Percentiles rank a stretch among this genome's conserved stretches.
Evolutionary conservation across 2,329 filamentous ascomycete species (phyloP).

Genomic region (Colletotrichum gigasporum): DNA sequence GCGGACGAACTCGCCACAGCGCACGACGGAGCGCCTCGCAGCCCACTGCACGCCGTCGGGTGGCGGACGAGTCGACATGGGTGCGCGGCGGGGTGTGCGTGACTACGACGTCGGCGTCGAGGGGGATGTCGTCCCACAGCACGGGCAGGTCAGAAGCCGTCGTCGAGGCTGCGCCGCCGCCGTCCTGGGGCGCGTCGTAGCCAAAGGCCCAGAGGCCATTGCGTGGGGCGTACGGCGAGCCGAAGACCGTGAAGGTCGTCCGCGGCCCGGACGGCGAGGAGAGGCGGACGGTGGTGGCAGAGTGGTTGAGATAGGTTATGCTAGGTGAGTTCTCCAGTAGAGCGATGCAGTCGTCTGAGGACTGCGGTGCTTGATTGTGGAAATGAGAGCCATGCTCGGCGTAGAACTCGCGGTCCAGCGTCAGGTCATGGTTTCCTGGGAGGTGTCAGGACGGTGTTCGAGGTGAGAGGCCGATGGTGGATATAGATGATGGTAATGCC

Average conservation of each 20-base stretch:
- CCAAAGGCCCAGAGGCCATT: conserved; percentile 73
- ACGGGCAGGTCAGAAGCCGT: conserved; percentile 40
- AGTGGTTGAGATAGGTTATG: conserved; percentile 73
- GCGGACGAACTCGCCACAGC: conserved; percentile 69
- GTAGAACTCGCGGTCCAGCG: conserved; percentile 73
- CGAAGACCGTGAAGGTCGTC: conserved; percentile 74
- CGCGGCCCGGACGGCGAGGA: conserved; percentile 61
- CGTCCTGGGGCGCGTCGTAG: conserved; percentile 54
- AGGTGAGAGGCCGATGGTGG: neutral
- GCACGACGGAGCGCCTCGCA: conserved; percentile 68
- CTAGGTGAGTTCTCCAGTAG: conserved; percentile 63
- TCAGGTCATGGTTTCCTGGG: conserved; percentile 79
- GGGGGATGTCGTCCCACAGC: conserved; percentile 71
- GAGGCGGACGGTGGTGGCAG: conserved; percentile 63
- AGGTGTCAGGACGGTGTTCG: neutral
- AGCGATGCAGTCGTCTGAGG: conserved; percentile 60
- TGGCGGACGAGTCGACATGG: conserved; percentile 63
- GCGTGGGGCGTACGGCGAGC: conserved; percentile 72
- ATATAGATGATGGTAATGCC: neutral
- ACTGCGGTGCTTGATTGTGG: conserved; percentile 65
- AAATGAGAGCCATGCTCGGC: conserved; percentile 59
- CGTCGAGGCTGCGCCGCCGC: conserved; percentile 29
- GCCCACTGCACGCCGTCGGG: conserved; percentile 57
- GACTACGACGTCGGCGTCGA: conserved; percentile 71
- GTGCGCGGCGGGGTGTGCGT: conserved; percentile 74